Evolutionary conservation across 1,284 basidiomycete species (phyloP), one percentile per base, ranked within the genome.

Genomic region (Singerocomus inundabilis): DNA sequence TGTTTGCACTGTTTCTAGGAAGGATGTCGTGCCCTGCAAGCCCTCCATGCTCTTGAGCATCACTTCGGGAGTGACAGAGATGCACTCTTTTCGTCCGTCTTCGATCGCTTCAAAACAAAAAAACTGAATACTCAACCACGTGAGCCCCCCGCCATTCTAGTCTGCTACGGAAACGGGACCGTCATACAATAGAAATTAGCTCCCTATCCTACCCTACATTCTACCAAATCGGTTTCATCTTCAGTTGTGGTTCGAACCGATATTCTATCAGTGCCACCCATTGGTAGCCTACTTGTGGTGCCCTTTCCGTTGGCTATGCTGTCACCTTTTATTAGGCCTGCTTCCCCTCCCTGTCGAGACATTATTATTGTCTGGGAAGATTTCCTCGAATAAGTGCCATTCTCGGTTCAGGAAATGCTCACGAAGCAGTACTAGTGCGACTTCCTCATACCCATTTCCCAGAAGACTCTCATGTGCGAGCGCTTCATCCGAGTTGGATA

Each of bases 261-360:
- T 41, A 67, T 87, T 12, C 56, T 82, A 15, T 74, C 70, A 15
- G 67, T 80, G 26, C 68, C 68, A 21, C 72, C 73, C 8, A 72
- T 77, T 26, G 72, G 75, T 16, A 67, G 70, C 30, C 64, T 77
- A n/a, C 58, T 85, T 10, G 72, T 82, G 6, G 78, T n/a, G 76
- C 80, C 4, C 77, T 88, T 54, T 84, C 85, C 0, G 73, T 80
- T n/a, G 79, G 82, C 24, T 74, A 79, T 44, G 63, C 76, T 38
- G 75, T 90, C 40, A 72, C 77, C 33, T 75, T 88, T 58, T 84
- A 83, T 64, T 80, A 80, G 37, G 74, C 76, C 4, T 82, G 79
- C 49, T 61, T 85, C 41, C 72, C 80, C 12, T 75, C 82, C n/a
- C 77, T 81, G 33, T 75, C 75, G 9, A 73, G 84, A 38, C 74